Evolutionary conservation across 495 filamentous ascomycete species (phyloP).

Genomic region (Penicillium verhagenii): DNA sequence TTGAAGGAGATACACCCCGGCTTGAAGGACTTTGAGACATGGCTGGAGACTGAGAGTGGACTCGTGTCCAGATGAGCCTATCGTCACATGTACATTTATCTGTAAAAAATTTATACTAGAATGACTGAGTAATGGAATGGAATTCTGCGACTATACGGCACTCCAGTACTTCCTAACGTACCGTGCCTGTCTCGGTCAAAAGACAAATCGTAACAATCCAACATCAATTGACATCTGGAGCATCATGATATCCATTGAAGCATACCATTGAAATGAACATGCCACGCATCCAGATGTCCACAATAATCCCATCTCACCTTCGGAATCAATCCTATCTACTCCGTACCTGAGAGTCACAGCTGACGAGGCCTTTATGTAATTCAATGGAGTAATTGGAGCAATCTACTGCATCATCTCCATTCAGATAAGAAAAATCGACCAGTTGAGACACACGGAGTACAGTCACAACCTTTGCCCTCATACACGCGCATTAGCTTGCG

Average conservation of each 20-base stretch:
- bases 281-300: too few relatives aligned
- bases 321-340: neutral
- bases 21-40: conserved; percentile 57
- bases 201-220: too few relatives aligned
- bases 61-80: conserved; percentile 18
- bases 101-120: neutral
- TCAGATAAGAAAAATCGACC: neutral
- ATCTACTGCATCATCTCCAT: neutral
- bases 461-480: too few relatives aligned
- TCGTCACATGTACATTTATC: neutral
- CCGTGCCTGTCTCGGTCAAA: too few relatives aligned
- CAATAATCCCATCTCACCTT: neutral
- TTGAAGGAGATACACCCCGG: conserved; percentile 49
- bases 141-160: neutral
- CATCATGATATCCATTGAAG: too few relatives aligned
- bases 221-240: too few relatives aligned
- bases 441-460: neutral
- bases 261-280: neutral
- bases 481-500: neutral
- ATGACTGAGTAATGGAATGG: neutral
- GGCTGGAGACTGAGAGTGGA: conserved; percentile 58
- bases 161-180: too few relatives aligned
- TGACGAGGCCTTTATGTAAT: neutral
- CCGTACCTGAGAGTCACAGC: neutral
- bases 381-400: neutral